A percentile compares a stretch with the other conserved stretches of the same genome.
Conservation (phyloP, 2,329 filamentous ascomycete species). For the Calonectria pauciramosa region DNA sequence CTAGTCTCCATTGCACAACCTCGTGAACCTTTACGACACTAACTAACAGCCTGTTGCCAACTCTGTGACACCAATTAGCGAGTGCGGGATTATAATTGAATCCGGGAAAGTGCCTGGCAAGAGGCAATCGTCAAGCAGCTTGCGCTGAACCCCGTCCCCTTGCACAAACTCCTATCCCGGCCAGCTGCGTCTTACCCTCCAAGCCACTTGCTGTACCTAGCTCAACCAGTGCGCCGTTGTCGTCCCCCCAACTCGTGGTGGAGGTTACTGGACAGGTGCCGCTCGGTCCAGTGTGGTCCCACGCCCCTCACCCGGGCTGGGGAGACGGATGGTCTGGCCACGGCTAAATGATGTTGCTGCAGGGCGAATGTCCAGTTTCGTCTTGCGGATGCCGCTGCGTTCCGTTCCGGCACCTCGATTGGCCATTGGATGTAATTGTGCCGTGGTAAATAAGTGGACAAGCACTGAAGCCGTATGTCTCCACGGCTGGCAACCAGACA, state of each 20-base stretch:
- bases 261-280: background rate
- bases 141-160: background rate
- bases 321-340: background rate
- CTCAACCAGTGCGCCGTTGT: constrained; percentile 2
- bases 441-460: background rate
- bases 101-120: no score
- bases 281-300: background rate
- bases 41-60: background rate
- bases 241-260: constrained; percentile 6
- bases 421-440: background rate
- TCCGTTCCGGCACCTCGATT: background rate
- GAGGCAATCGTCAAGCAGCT: background rate
- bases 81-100: background rate
- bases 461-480: background rate
- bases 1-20: constrained; percentile 6
- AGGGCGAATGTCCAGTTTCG: background rate
- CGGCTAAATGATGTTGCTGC: background rate
- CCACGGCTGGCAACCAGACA: background rate
- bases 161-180: background rate
- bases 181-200: background rate
- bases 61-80: background rate
- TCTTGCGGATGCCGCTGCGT: background rate
- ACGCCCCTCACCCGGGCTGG: background rate
- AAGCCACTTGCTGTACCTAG: background rate
- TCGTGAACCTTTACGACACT: constrained; percentile 5